A percentile compares a stretch with the other conserved stretches of the same genome.
Conservation (phyloP, 257 asterid species). For the Ajuga chamaepitys region DNA sequence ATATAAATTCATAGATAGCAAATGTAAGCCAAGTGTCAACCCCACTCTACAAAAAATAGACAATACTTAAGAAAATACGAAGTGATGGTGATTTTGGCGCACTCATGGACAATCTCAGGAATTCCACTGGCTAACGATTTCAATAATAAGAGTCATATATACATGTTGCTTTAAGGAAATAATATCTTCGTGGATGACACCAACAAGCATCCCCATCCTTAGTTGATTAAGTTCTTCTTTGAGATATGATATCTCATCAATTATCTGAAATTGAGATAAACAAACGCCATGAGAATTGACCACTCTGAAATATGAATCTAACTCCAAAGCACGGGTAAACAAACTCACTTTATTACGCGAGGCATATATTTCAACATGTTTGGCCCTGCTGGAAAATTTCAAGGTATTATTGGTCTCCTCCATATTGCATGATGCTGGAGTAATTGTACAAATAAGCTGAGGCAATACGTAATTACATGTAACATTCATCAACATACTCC, state of each 20-base stretch:
- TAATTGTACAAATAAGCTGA: conserved; percentile 92
- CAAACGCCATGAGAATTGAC: not conserved
- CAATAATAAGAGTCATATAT: not conserved
- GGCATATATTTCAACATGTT: conserved; percentile 90
- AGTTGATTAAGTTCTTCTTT: conserved; percentile 90
- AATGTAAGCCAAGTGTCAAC: too few species aligned
- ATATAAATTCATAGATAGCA: conserved; percentile 5
- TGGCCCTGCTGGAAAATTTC: conserved; percentile 98
- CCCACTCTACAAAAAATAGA: too few species aligned
- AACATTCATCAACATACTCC: conserved; percentile 9
- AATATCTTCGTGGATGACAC: conserved; percentile 83
- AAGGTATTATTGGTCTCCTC: conserved; percentile 97
- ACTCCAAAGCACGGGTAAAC: conserved; percentile 2
- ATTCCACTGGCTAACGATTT: not conserved
- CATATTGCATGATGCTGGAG: conserved; percentile 93
- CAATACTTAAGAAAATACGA: not conserved
- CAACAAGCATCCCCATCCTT: conserved; percentile 70
- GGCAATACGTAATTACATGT: not conserved
- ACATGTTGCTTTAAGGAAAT: conserved; percentile 76
- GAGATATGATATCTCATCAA: conserved; percentile 90
- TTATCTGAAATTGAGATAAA: conserved; percentile 49
- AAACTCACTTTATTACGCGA: conserved; percentile 82
- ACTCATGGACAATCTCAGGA: not conserved
- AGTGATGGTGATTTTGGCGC: not conserved
- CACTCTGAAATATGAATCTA: conserved; percentile 9